Conservation (phyloP, 2,329 filamentous ascomycete species). For the Akanthomyces lecanii region DNA sequence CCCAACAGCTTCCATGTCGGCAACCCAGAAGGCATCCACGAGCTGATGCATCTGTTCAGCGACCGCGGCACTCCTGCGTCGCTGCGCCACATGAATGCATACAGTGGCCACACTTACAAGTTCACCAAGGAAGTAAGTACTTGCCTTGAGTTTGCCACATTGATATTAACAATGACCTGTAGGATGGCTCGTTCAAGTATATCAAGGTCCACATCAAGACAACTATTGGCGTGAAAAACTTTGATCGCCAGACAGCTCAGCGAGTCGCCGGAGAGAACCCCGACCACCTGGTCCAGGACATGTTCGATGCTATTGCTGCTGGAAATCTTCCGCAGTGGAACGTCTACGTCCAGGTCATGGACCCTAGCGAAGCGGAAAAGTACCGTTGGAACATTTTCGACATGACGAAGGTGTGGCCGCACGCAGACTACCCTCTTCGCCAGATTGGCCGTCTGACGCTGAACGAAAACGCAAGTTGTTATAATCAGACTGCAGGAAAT, state of each 20-base stretch:
- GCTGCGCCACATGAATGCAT: conserved; percentile 42
- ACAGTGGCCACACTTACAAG: conserved; percentile 42
- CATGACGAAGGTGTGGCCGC: conserved; percentile 66
- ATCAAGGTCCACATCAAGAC: conserved; percentile 48
- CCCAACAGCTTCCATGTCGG: conserved; percentile 23
- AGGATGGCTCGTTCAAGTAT: conserved; percentile 45
- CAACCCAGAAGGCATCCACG: conserved; percentile 47
- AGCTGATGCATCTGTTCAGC: conserved; percentile 48
- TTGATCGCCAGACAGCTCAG: conserved; percentile 36
- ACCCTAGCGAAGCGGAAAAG: conserved; percentile 56
- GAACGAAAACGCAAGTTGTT: conserved; percentile 47
- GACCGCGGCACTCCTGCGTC: conserved; percentile 46
- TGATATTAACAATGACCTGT: background rate
- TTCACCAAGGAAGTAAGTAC: too few species aligned
- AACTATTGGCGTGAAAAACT: conserved; percentile 41
- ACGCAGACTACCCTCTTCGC: conserved; percentile 56
- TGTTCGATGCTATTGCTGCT: conserved; percentile 15
- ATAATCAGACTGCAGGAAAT: too few species aligned
- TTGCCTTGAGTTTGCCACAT: background rate
- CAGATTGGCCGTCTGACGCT: conserved; percentile 60
- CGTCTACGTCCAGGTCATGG: conserved; percentile 59
- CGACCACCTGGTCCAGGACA: conserved; percentile 40
- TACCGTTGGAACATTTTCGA: conserved; percentile 62
- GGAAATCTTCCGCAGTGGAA: conserved; percentile 58
- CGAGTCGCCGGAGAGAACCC: conserved; percentile 42